Percentiles rank a stretch among this genome's conserved stretches.
Conservation (phyloP, 2,329 filamentous ascomycete genomes). For the Hymenoscyphus fraxineus region DNA sequence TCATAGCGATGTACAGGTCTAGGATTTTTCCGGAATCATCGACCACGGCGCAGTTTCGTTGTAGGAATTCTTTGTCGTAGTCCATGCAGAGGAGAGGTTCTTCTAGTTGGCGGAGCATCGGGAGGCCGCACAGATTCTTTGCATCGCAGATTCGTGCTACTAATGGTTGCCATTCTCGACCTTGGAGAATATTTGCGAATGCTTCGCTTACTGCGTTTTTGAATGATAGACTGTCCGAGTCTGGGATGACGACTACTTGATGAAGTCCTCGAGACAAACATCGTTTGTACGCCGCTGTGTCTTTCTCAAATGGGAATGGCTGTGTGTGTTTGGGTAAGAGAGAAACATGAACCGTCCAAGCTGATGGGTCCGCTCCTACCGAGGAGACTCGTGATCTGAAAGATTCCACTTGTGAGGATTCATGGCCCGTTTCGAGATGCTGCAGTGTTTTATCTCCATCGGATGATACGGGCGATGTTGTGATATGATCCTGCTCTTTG, state of each 20-base stretch:
- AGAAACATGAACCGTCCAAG: constrained; percentile 59
- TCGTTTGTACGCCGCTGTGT: constrained; percentile 58
- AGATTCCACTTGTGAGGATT: constrained; percentile 21
- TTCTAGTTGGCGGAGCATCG: constrained; percentile 55
- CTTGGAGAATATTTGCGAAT: constrained; percentile 48
- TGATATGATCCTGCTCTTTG: constrained; percentile 11
- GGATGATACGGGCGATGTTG: constrained; percentile 8
- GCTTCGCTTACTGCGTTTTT: constrained; percentile 45
- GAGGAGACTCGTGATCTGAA: constrained; percentile 25
- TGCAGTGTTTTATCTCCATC: constrained; percentile 9
- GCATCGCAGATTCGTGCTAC: constrained; percentile 56
- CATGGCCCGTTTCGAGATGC: constrained; percentile 15
- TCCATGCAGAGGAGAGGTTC: constrained; percentile 39
- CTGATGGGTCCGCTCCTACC: constrained; percentile 33
- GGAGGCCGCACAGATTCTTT: constrained; percentile 50
- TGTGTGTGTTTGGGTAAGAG: constrained; percentile 51
- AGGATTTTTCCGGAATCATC: constrained; percentile 53
- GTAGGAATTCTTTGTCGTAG: constrained; percentile 51
- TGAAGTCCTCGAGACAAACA: constrained; percentile 58
- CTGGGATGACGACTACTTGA: constrained; percentile 52
- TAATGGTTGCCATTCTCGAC: constrained; percentile 54
- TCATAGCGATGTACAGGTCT: constrained; percentile 58
- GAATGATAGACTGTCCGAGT: constrained; percentile 48
- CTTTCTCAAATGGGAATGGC: constrained; percentile 59
- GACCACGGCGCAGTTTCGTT: constrained; percentile 52